Evolutionary conservation across 768 basidiomycete genomes (phyloP).

Genomic region (Tricholoma hemisulphureum): DNA sequence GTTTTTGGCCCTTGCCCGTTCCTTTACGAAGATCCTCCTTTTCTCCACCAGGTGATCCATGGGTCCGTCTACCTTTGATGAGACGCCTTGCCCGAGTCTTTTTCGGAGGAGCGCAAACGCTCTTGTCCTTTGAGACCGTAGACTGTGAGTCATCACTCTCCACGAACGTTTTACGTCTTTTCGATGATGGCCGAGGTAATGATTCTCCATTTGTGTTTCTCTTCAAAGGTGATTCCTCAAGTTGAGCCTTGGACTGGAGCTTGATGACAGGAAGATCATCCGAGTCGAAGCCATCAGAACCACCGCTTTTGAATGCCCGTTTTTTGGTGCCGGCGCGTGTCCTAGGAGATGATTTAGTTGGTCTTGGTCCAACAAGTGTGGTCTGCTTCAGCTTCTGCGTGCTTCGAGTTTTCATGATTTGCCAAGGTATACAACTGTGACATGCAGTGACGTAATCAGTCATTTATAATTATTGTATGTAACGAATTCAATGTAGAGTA

Average conservation of each 20-base stretch:
- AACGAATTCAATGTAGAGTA: no score
- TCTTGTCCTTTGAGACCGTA: background rate
- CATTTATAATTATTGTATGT: no score
- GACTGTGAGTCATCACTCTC: slow-evolving; percentile 14
- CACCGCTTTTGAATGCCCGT: slow-evolving; percentile 17
- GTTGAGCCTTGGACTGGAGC: slow-evolving; percentile 38
- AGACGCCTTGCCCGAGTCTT: background rate
- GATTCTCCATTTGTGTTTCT: background rate
- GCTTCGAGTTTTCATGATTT: background rate
- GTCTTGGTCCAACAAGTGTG: background rate
- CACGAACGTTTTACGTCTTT: slow-evolving; percentile 14
- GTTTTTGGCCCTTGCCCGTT: slow-evolving; percentile 37
- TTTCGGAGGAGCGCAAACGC: background rate
- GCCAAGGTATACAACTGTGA: no score
- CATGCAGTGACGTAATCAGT: no score
- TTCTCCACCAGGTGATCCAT: slow-evolving; percentile 35
- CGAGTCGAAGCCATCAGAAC: slow-evolving; percentile 18
- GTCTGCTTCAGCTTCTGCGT: background rate
- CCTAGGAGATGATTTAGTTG: background rate
- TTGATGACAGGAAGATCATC: slow-evolving; percentile 37
- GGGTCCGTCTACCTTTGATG: slow-evolving; percentile 15
- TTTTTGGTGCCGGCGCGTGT: background rate
- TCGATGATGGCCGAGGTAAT: background rate
- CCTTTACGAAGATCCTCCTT: slow-evolving; percentile 27
- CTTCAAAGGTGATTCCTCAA: background rate